phyloP scores from a whole-genome alignment of 2,329 filamentous ascomycete genomes.

The Capronia epimyces region DNA sequence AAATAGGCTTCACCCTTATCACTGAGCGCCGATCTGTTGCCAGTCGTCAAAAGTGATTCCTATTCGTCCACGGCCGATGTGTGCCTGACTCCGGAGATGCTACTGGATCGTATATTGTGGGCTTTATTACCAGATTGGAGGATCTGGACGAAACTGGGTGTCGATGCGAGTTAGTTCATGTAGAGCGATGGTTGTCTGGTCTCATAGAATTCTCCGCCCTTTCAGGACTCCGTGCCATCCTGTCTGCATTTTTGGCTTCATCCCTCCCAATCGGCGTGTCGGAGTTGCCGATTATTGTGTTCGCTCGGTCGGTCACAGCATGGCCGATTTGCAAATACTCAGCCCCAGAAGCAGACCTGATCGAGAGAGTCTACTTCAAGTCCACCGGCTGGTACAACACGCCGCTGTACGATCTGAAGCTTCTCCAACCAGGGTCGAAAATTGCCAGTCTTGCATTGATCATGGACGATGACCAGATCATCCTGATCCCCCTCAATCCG shows the following conservation, averaged over 20 bases:
- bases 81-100: constrained; percentile 72
- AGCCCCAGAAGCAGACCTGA: constrained; percentile 41
- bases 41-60: constrained; percentile 74
- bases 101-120: constrained; percentile 64
- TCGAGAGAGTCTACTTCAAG: constrained; percentile 34
- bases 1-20: constrained; percentile 69
- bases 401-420: constrained; percentile 35
- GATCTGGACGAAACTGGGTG: constrained; percentile 66
- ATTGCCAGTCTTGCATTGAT: constrained; percentile 30
- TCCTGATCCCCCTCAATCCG: constrained; percentile 39
- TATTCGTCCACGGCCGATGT: constrained; percentile 72
- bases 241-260: constrained; percentile 93
- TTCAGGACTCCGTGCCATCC: constrained; percentile 75
- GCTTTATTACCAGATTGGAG: constrained; percentile 60
- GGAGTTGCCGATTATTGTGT: constrained; percentile 86
- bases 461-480: constrained; percentile 43
- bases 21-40: constrained; percentile 73
- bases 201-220: constrained; percentile 57
- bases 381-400: constrained; percentile 32
- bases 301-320: constrained; percentile 42
- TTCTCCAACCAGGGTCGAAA: constrained; percentile 33
- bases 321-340: constrained; percentile 33
- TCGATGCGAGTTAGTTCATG: constrained; percentile 94
- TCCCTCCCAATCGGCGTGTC: constrained; percentile 70
- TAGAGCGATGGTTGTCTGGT: constrained; percentile 69